Base-by-base conservation (phyloP, 1,139 yeast genomes). In the Zhuliangozyma blackwelliae region DNA sequence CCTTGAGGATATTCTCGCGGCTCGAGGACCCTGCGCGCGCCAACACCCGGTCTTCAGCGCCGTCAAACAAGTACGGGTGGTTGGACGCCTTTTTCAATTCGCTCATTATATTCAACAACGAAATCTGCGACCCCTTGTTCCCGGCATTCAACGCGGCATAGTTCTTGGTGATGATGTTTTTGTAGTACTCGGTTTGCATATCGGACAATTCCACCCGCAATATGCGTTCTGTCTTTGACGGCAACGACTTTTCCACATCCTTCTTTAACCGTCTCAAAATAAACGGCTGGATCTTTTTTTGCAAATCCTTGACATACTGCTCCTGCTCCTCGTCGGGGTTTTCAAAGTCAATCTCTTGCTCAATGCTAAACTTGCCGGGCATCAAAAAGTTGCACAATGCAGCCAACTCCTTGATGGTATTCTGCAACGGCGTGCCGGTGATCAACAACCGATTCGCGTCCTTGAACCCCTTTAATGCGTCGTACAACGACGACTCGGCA, bases 381-480 rank as follows among this genome's bases (percentile, higher is more conserved):
- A 89, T 89, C 54, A 94, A 71, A 58, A 94, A 94, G 57, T 92
- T 87, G 40, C 95, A 89, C 45, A 94, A 72, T 0, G 99, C 97
- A 2, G 96, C 96, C 48, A 94, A 72, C 61, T 94, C 99, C 53
- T 88, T 87, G 50, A 94, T 83, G 57, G 92, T 94, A 56, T 94
- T 94, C 59, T 92, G 99, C 46, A 92, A 72, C 3, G 99, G 99
- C 1, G 99, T 94, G 64, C 99, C 99, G 5, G 99, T 94, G 48
- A 94, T 94, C 45, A 94, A 73, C 41, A 94, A 66, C 48, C 97
- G 72, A 59, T 94, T 92, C 5, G 82, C 75, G 11, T 85, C 94
- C 50, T 80, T 84, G 63, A 94, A 89, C 49, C 85, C 86, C 48
- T 72, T 76, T 43, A 94, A 72, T 1, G 96, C 82, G 55, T 90